A percentile compares a stretch with the other conserved stretches of the same genome.
Evolutionary conservation across 2,329 filamentous ascomycete genomes (phyloP).

Genomic region (Colletotrichum sublineola): DNA sequence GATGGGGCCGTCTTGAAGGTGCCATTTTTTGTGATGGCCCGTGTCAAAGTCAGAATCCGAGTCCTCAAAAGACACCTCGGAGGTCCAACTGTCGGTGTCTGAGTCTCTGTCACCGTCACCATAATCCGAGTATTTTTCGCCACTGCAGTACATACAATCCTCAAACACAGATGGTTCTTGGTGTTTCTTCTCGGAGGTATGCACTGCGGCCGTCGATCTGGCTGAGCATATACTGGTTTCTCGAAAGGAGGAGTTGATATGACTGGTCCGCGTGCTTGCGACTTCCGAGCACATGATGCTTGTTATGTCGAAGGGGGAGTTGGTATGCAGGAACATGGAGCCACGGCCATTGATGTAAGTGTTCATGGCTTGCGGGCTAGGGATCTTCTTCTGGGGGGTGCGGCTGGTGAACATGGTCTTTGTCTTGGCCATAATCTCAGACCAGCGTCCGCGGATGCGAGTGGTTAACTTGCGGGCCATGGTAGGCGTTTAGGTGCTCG

Average conservation of each 20-base stretch:
- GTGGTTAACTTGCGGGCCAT: constrained; percentile 3
- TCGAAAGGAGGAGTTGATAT: not conserved
- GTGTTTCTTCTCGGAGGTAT: not conserved
- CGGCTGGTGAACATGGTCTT: not conserved
- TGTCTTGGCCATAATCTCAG: not conserved
- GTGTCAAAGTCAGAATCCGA: not conserved
- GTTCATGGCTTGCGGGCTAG: not conserved
- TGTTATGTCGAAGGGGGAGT: not conserved
- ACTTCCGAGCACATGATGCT: not conserved
- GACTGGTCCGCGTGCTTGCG: not conserved
- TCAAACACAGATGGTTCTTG: not conserved
- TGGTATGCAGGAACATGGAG: not conserved
- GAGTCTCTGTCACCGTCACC: not conserved
- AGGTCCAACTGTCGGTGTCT: not conserved
- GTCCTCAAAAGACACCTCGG: not conserved
- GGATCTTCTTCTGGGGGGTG: not conserved
- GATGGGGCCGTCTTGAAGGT: not conserved
- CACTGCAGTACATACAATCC: not conserved
- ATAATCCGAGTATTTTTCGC: not conserved
- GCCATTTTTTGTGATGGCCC: no score
- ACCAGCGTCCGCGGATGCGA: not conserved
- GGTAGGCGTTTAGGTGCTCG: not conserved
- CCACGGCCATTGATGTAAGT: not conserved
- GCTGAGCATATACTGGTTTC: not conserved
- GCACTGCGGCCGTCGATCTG: not conserved